Percentiles rank a stretch among this genome's conserved stretches.
Conservation (phyloP, 2,329 filamentous ascomycete species). For the Epichloe elymi region DNA sequence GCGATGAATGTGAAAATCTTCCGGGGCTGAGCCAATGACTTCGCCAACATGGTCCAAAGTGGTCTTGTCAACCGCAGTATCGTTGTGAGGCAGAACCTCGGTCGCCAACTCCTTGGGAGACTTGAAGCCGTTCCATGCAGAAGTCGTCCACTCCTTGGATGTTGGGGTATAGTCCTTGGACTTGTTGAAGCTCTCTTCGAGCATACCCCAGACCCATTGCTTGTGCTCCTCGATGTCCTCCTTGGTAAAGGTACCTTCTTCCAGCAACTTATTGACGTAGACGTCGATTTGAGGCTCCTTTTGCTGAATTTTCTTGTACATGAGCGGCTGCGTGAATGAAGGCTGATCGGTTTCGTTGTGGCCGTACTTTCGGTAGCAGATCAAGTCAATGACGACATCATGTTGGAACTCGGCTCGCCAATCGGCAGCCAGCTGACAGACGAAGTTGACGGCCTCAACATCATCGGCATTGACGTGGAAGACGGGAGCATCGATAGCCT, state of each 20-base stretch:
- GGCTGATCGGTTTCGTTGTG: constrained; percentile 99
- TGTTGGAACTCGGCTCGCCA: constrained; percentile 99
- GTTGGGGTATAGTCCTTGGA: constrained; percentile 96
- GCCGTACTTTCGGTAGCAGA: constrained; percentile 97
- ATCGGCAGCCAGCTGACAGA: constrained; percentile 91
- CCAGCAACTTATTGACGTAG: constrained; percentile 80
- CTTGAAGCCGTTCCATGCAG: constrained; percentile 99
- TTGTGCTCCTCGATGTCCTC: constrained; percentile 98
- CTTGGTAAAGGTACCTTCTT: constrained; percentile 91
- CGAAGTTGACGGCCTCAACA: constrained; percentile 95
- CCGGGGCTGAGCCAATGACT: constrained; percentile 64
- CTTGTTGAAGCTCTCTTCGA: constrained; percentile 92
- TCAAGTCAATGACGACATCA: constrained; percentile 93
- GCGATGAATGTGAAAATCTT: constrained; percentile 79
- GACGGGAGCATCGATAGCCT: constrained; percentile 93
- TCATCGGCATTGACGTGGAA: constrained; percentile 99
- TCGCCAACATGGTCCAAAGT: constrained; percentile 71
- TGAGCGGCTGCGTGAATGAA: constrained; percentile 96
- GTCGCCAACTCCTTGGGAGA: constrained; percentile 94
- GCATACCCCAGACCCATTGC: constrained; percentile 98
- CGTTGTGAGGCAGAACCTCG: constrained; percentile 83
- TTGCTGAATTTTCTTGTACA: constrained; percentile 94
- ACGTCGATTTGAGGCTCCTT: constrained; percentile 79
- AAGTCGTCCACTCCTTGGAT: constrained; percentile 96
- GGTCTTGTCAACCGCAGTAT: constrained; percentile 64